phyloP scores from a whole-genome alignment of 1,139 yeast genomes.

The Kodamaea sp. region DNA sequence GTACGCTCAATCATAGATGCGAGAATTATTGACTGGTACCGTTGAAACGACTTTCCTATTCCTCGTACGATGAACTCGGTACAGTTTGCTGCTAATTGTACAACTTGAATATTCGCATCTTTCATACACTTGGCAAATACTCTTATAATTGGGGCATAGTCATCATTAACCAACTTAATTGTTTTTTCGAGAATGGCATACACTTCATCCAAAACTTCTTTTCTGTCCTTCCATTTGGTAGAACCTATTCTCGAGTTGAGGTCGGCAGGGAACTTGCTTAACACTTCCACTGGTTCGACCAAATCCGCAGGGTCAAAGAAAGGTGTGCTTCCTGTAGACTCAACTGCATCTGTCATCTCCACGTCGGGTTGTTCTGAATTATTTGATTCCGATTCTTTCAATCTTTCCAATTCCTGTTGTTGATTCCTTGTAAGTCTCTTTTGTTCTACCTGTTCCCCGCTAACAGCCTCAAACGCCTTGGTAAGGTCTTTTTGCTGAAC shows the following conservation, averaged over 20 bases:
- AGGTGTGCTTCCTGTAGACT: constrained; percentile 3
- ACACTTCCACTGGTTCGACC: constrained; percentile 55
- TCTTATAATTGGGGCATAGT: constrained; percentile 62
- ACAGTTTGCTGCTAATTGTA: constrained; percentile 75
- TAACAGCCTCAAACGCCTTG: constrained; percentile 60
- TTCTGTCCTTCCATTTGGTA: constrained; percentile 88
- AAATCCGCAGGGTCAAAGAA: constrained; percentile 42
- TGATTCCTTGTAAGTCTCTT: constrained; percentile 59
- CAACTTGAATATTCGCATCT: constrained; percentile 91
- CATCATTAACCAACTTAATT: constrained; percentile 42
- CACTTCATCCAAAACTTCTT: constrained; percentile 78
- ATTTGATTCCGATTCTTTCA: constrained; percentile 13
- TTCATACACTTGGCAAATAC: constrained; percentile 72
- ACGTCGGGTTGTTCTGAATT: constrained; percentile 33
- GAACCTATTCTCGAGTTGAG: constrained; percentile 58
- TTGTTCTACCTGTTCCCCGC: constrained; percentile 50
- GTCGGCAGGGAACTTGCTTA: constrained; percentile 65
- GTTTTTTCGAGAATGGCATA: constrained; percentile 54
- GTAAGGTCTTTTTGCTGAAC: constrained; percentile 88
- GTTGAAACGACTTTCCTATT: constrained; percentile 53
- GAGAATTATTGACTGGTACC: constrained; percentile 56
- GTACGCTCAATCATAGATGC: constrained; percentile 75
- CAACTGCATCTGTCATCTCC: constrained; percentile 40
- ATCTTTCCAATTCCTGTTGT: constrained; percentile 24
- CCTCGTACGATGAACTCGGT: constrained; percentile 68